These are phyloP conservation scores for Furcasterigmium furcatum DNA, from an alignment of 2,329 filamentous ascomycete genomes.

Conservation along the genomic window DNA sequence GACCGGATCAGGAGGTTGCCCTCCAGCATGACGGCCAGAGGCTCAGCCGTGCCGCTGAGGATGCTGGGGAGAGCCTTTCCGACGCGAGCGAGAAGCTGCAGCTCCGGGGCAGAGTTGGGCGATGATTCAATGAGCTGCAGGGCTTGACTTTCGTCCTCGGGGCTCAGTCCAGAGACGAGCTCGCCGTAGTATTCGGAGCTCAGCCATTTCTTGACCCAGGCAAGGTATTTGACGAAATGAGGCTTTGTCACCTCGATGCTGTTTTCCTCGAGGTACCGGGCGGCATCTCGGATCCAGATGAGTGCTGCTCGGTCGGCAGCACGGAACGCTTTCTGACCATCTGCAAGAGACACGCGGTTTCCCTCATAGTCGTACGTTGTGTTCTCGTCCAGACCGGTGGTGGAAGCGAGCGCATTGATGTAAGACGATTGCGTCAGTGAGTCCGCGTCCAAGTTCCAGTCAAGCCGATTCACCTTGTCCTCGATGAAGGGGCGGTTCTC, in stretches of 20 bases:
- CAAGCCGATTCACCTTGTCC: slow-evolving; percentile 1
- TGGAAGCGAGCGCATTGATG: neutral
- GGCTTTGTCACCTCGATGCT: neutral
- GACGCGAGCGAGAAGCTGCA: neutral
- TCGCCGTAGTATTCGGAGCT: neutral
- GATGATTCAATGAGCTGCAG: slow-evolving; percentile 4
- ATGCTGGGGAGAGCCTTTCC: slow-evolving; percentile 17
- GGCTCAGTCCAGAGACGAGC: neutral
- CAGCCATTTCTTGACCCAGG: neutral
- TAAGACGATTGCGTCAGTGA: neutral
- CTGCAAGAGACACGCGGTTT: too few species aligned
- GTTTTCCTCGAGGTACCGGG: neutral
- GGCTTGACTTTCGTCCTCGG: slow-evolving; percentile 5
- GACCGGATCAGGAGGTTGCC: slow-evolving; percentile 16
- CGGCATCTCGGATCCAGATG: neutral
- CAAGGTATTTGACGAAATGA: neutral
- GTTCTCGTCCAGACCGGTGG: neutral
- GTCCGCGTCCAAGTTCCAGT: slow-evolving; percentile 2
- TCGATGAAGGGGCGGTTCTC: neutral
- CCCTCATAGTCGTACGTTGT: too few species aligned
- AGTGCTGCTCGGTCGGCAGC: neutral
- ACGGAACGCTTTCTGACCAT: too few species aligned
- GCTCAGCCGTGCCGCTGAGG: slow-evolving; percentile 19
- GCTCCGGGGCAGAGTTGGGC: too few species aligned
- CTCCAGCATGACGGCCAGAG: slow-evolving; percentile 23